Base-by-base conservation (phyloP, 108 stramenopile genomes). In the Nannochloropsis oceanica region DNA sequence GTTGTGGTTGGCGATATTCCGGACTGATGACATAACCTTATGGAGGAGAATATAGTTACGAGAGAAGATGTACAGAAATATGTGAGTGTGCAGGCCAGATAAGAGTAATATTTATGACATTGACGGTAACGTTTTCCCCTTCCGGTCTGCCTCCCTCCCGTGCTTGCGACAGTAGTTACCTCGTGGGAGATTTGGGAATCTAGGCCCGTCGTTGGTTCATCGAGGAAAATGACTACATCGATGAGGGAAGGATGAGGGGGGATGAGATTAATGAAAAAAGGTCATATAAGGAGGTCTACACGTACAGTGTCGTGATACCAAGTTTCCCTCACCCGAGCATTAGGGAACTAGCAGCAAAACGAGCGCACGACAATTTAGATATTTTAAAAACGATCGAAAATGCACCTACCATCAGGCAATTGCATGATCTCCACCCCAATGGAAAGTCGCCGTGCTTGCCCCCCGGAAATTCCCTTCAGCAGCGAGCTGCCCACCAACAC, bases 401-500 rank as follows among this genome's bases (percentile, higher is more conserved):
- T 82, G 18, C 22, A 44, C 44, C 43, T 82, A 82, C 42, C 81
- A 82, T 82, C 81, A 11, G 81, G 81, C 18, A 82, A 24, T 8
- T 82, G 42, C 42, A 82, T 82, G 12, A 82, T 82, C 24, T 82
- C 81, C 22, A 82, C 81, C 24, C 81, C 59, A n/a, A 73, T 73
- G 0, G 59, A 73, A n/a, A 73, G n/a, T n/a, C 59, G 59, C 59
- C 59, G 18, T n/a, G 59, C 59, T 73, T 95, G 93, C 43, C 94
- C 95, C 82, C 93, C 93, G 26, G 92, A 89, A 81, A 89, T 88
- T 80, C 88, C 88, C 43, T 87, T 27, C 85, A 80, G 85, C n/a
- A 88, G 73, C 43, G 44, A 92, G 93, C 46, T 93, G 92, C 96
- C 96, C 79, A 95, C 95, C 83, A 94, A 86, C 2, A 83, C 73